These are phyloP conservation scores for Mycocentrospora acerina DNA, from an alignment of 2,329 filamentous ascomycete species.

Conservation along the genomic window DNA sequence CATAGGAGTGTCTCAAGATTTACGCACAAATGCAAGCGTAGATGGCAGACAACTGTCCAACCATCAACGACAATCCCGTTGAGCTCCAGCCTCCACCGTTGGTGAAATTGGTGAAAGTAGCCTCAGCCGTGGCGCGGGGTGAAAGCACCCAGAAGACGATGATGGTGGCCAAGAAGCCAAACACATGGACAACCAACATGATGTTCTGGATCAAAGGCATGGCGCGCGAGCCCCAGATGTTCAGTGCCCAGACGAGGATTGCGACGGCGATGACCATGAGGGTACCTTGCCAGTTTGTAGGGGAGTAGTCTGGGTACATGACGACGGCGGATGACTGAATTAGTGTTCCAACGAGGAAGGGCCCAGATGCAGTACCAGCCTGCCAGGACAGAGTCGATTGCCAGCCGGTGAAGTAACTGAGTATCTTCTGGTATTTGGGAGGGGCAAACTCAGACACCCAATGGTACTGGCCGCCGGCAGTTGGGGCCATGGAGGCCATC, in stretches of 20 bases:
- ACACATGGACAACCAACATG: constrained; percentile 44
- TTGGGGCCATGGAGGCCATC: constrained; percentile 40
- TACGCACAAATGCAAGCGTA: constrained; percentile 37
- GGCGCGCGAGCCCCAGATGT: constrained; percentile 34
- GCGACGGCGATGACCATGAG: constrained; percentile 52
- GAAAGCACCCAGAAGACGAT: constrained; percentile 42
- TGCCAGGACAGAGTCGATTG: constrained; percentile 55
- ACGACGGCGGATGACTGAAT: constrained; percentile 49
- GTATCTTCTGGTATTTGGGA: constrained; percentile 26
- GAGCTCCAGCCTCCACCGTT: constrained; percentile 44
- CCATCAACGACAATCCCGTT: constrained; percentile 42
- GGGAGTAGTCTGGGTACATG: constrained; percentile 46
- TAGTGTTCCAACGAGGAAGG: constrained; percentile 51
- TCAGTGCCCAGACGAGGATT: constrained; percentile 46
- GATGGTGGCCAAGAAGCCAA: constrained; percentile 49
- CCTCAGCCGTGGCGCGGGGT: constrained; percentile 29
- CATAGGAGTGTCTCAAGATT: not conserved
- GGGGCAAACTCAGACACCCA: constrained; percentile 40
- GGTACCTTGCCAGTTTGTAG: constrained; percentile 52
- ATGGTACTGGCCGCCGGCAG: constrained; percentile 39
- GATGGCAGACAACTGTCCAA: constrained; percentile 45
- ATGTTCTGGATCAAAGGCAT: constrained; percentile 41
- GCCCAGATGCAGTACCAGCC: constrained; percentile 50
- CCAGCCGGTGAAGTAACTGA: constrained; percentile 46
- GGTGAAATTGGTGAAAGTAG: constrained; percentile 37